Percentiles rank a stretch among this genome's conserved stretches.
phyloP scores from a whole-genome alignment of 2,329 filamentous ascomycete species.

The Hypoxylon sp. region DNA sequence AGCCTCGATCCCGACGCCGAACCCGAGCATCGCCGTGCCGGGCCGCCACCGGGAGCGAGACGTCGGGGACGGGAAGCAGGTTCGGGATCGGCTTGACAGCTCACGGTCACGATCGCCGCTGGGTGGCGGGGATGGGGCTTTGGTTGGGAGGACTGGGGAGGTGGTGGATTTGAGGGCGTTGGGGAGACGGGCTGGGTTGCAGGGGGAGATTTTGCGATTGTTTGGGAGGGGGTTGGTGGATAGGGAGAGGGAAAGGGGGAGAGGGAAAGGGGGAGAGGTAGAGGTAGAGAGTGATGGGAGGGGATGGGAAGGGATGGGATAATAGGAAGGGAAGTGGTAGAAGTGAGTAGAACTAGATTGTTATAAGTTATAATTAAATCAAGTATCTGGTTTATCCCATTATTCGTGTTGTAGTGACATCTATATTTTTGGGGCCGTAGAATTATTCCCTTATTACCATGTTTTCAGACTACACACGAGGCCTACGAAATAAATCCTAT shows the following conservation, averaged over 20 bases:
- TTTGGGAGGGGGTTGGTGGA: background rate
- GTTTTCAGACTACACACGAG: background rate
- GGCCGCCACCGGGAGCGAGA: slow-evolving; percentile 17
- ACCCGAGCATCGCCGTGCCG: slow-evolving; percentile 26
- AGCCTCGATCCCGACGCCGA: background rate
- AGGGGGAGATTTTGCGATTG: slow-evolving; percentile 27
- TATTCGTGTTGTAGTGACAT: background rate
- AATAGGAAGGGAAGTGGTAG: background rate
- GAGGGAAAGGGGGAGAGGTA: background rate
- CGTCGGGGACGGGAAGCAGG: slow-evolving; percentile 5
- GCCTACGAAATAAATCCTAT: background rate
- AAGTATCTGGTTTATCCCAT: background rate
- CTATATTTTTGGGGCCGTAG: background rate
- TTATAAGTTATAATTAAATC: slow-evolving; percentile 1
- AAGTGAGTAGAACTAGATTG: slow-evolving; percentile 5
- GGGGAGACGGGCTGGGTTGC: slow-evolving; percentile 30
- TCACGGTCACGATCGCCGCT: slow-evolving; percentile 19
- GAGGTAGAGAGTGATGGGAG: background rate
- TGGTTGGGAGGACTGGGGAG: slow-evolving; percentile 15
- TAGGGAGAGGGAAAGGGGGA: background rate
- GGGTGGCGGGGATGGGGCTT: background rate
- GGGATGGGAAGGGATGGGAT: background rate
- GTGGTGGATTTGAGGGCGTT: slow-evolving; percentile 18
- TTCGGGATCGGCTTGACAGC: slow-evolving; percentile 15
- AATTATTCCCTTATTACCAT: too few species aligned